Evolutionary conservation across 2,329 filamentous ascomycete genomes (phyloP).

Genomic region (Colletotrichum spaethianum): DNA sequence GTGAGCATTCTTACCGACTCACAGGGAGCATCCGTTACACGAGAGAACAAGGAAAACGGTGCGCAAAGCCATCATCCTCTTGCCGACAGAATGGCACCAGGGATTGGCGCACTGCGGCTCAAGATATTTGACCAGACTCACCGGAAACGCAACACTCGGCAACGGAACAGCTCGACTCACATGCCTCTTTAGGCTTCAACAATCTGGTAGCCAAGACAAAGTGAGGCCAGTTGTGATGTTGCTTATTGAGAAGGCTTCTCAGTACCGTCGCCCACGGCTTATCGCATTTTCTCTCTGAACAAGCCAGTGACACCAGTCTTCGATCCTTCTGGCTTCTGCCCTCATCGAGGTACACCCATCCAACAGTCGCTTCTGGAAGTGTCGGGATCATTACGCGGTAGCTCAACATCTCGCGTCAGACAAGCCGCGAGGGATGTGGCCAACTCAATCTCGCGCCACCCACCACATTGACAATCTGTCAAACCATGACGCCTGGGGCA

Average conservation of each 20-base stretch:
- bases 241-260: neutral
- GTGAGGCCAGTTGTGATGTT: constrained; percentile 10
- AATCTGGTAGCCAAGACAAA: neutral
- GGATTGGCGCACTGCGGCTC: neutral
- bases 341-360: neutral
- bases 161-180: constrained; percentile 2
- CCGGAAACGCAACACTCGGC: neutral
- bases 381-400: neutral
- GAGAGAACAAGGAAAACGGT: no score
- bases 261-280: neutral
- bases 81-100: neutral
- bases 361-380: neutral
- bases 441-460: constrained; percentile 23
- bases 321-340: neutral
- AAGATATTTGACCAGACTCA: neutral
- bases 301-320: neutral
- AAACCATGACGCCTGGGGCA: neutral
- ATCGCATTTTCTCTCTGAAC: neutral
- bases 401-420: constrained; percentile 24
- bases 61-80: neutral
- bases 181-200: constrained; percentile 20
- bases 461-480: constrained; percentile 1
- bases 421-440: constrained; percentile 3
- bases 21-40: neutral
- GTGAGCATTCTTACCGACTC: neutral